Percentiles rank a stretch among this genome's conserved stretches.
These are phyloP conservation scores for Aeschynomene evenia DNA, from an alignment of 306 rosid species.

Conservation along the genomic window DNA sequence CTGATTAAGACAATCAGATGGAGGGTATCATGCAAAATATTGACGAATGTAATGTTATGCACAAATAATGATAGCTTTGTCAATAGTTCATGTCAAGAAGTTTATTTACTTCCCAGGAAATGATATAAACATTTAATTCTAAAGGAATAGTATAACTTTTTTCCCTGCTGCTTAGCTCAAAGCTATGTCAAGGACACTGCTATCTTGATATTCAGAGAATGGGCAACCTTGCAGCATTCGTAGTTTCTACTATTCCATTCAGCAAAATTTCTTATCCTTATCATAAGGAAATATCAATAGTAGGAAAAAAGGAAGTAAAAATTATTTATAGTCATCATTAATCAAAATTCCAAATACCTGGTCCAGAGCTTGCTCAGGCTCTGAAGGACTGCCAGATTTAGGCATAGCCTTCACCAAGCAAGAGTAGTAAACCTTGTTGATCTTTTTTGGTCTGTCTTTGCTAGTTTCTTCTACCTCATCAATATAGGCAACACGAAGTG, in stretches of 20 bases:
- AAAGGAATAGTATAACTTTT: not conserved
- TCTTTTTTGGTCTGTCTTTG: constrained; percentile 66
- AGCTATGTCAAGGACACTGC: not conserved
- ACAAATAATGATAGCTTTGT: not conserved
- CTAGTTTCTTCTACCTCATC: constrained; percentile 93
- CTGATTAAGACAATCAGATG: constrained; percentile 41
- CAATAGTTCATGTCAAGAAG: constrained; percentile 1
- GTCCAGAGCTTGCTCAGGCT: constrained; percentile 82
- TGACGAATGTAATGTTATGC: not conserved
- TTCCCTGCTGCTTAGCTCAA: not conserved
- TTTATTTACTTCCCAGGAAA: not conserved
- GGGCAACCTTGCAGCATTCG: not conserved
- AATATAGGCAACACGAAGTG: constrained; percentile 91
- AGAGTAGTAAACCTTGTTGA: constrained; percentile 84
- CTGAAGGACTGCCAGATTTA: constrained; percentile 69
- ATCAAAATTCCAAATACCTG: constrained; percentile 55
- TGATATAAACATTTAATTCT: not conserved
- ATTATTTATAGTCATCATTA: not conserved
- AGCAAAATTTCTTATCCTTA: not conserved
- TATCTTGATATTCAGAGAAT: not conserved
- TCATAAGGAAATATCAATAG: constrained; percentile 2
- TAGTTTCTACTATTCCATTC: not conserved
- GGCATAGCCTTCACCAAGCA: constrained; percentile 95
- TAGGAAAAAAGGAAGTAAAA: not conserved
- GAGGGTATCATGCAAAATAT: not conserved